phyloP scores from a whole-genome alignment of 1,284 basidiomycete species.

The Cryptococcus hybrid region DNA sequence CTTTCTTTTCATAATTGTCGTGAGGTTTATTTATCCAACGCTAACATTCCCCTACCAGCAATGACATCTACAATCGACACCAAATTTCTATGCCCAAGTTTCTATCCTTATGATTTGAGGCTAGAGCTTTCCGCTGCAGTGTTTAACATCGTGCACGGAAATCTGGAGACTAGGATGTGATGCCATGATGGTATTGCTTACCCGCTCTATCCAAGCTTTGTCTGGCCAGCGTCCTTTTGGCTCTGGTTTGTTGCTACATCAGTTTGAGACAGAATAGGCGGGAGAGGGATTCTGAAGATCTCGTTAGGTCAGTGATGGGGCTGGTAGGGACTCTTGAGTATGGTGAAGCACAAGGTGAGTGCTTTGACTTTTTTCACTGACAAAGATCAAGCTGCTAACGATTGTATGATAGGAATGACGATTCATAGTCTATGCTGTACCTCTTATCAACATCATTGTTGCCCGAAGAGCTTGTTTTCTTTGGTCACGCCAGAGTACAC shows the following conservation, averaged over 20 bases:
- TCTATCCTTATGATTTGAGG: slow-evolving; percentile 57
- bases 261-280: neutral
- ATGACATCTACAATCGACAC: slow-evolving; percentile 76
- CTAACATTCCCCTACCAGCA: slow-evolving; percentile 69
- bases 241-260: neutral
- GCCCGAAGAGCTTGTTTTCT: slow-evolving; percentile 56
- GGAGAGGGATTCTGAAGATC: neutral
- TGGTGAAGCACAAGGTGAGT: slow-evolving; percentile 61
- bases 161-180: slow-evolving; percentile 86
- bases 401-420: slow-evolving; percentile 69
- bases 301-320: neutral
- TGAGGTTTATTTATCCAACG: slow-evolving; percentile 50
- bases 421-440: slow-evolving; percentile 85
- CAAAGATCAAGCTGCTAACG: neutral
- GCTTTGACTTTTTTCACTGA: neutral
- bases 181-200: slow-evolving; percentile 71
- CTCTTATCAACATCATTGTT: slow-evolving; percentile 75
- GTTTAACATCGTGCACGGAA: slow-evolving; percentile 90
- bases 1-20: slow-evolving; percentile 35
- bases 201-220: slow-evolving; percentile 76
- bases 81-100: slow-evolving; percentile 52
- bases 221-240: slow-evolving; percentile 63
- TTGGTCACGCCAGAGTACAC: slow-evolving; percentile 1
- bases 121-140: slow-evolving; percentile 77
- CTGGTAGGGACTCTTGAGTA: neutral